Evolutionary conservation across 805 yeast species (phyloP).

Genomic region (Starmerella vitae): DNA sequence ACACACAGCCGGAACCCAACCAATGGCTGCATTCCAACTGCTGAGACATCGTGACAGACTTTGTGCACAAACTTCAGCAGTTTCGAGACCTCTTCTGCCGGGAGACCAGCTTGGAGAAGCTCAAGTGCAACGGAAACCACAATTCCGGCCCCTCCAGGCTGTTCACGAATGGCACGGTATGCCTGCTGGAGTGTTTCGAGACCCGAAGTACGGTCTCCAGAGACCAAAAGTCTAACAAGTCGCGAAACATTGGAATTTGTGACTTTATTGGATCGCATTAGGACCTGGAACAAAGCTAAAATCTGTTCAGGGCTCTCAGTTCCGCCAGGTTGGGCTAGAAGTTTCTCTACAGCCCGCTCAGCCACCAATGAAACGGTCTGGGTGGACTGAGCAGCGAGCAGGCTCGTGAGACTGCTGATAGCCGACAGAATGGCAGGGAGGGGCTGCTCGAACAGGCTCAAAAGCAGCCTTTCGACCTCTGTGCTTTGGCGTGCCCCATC

Average conservation of each 20-base stretch:
- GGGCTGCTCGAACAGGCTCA: slow-evolving; percentile 25
- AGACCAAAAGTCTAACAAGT: slow-evolving; percentile 45
- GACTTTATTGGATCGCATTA: slow-evolving; percentile 34
- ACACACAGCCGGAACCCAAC: slow-evolving; percentile 36
- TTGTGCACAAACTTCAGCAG: slow-evolving; percentile 65
- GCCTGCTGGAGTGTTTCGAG: slow-evolving; percentile 36
- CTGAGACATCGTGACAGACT: slow-evolving; percentile 47
- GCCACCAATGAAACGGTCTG: slow-evolving; percentile 46
- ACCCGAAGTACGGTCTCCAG: slow-evolving; percentile 37
- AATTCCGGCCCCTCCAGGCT: slow-evolving; percentile 59
- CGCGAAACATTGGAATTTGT: slow-evolving; percentile 39
- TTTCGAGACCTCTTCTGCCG: slow-evolving; percentile 1
- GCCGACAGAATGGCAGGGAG: slow-evolving; percentile 25
- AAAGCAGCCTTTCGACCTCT: slow-evolving; percentile 23
- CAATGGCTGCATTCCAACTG: slow-evolving; percentile 23
- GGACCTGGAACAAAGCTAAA: slow-evolving; percentile 42
- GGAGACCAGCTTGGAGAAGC: slow-evolving; percentile 23
- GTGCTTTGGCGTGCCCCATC: slow-evolving; percentile 1
- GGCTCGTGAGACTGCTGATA: slow-evolving; percentile 37
- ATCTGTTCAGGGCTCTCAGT: slow-evolving; percentile 34
- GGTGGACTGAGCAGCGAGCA: slow-evolving; percentile 41
- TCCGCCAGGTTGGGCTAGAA: slow-evolving; percentile 28
- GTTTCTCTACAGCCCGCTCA: slow-evolving; percentile 44
- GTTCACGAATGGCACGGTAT: slow-evolving; percentile 39
- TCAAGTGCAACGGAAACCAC: slow-evolving; percentile 49